These are phyloP conservation scores for Rhododendron molle DNA, from an alignment of 148 eudicot species.

Conservation along the genomic window DNA sequence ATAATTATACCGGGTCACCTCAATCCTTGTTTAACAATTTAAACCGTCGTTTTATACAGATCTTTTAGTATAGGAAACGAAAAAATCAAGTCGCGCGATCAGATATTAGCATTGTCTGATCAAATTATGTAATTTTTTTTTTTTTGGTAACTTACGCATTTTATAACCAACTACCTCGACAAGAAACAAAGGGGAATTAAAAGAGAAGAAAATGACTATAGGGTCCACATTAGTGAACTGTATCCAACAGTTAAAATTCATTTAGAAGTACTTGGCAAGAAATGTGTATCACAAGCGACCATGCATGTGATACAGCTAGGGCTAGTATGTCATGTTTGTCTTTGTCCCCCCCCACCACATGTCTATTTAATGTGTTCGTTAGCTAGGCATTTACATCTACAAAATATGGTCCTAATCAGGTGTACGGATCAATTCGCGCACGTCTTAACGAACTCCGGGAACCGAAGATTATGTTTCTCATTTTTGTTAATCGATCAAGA, in stretches of 20 bases:
- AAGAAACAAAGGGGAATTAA: no score
- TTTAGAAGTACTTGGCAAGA: neutral
- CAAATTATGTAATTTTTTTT: neutral
- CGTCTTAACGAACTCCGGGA: neutral
- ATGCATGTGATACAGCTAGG: neutral
- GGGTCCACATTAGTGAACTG: neutral
- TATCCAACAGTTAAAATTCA: neutral
- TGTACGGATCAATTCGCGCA: neutral
- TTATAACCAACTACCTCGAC: no score
- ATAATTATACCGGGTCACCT: neutral
- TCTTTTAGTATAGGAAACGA: neutral
- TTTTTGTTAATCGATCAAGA: no score
- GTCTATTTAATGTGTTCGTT: neutral
- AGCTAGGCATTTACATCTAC: neutral
- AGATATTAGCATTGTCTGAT: neutral
- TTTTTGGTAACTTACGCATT: no score
- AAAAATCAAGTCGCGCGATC: neutral
- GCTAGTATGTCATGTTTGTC: neutral
- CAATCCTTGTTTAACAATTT: neutral
- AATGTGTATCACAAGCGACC: neutral
- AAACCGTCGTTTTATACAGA: neutral
- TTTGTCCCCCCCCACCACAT: neutral
- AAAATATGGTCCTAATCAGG: neutral
- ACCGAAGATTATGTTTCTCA: no score
- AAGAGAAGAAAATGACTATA: neutral